Percentiles rank a stretch among this genome's conserved stretches.
Conservation (phyloP, 2,329 filamentous ascomycete species). For the Magnaporthales sp. region DNA sequence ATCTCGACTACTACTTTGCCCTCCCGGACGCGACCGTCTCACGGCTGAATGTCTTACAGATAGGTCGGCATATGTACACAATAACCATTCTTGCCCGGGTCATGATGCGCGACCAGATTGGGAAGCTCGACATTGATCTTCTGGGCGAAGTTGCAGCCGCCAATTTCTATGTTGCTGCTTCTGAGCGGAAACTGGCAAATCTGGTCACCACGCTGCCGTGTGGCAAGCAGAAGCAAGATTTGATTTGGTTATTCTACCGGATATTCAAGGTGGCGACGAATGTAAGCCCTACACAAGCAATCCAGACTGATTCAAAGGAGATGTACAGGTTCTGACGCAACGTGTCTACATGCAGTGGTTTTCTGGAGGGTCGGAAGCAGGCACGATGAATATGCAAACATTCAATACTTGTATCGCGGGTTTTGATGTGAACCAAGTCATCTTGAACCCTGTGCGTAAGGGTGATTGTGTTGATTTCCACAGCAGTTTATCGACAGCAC, state of each 20-base stretch:
- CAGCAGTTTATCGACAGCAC: neutral
- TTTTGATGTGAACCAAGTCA: neutral
- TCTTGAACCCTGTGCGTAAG: neutral
- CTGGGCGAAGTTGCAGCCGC: slow-evolving; percentile 8
- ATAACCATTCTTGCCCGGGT: slow-evolving; percentile 11
- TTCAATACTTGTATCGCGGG: neutral
- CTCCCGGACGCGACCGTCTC: slow-evolving; percentile 7
- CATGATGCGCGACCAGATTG: slow-evolving; percentile 8
- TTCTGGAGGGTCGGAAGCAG: neutral
- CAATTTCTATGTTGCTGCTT: slow-evolving; percentile 8
- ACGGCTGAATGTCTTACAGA: slow-evolving; percentile 10
- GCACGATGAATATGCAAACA: neutral
- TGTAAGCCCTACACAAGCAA: neutral
- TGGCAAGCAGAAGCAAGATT: slow-evolving; percentile 7
- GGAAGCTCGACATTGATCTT: slow-evolving; percentile 8
- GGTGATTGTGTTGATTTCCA: neutral
- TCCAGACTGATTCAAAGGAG: neutral
- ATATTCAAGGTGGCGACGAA: slow-evolving; percentile 5
- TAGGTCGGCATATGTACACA: slow-evolving; percentile 12
- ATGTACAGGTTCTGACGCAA: neutral
- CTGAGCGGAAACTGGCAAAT: slow-evolving; percentile 9
- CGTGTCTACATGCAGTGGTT: neutral
- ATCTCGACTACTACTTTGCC: slow-evolving; percentile 9
- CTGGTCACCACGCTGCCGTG: slow-evolving; percentile 1
- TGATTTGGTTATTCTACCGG: slow-evolving; percentile 12